Conservation (phyloP, 164 flowering plant species). For the Aristolochia californica region DNA sequence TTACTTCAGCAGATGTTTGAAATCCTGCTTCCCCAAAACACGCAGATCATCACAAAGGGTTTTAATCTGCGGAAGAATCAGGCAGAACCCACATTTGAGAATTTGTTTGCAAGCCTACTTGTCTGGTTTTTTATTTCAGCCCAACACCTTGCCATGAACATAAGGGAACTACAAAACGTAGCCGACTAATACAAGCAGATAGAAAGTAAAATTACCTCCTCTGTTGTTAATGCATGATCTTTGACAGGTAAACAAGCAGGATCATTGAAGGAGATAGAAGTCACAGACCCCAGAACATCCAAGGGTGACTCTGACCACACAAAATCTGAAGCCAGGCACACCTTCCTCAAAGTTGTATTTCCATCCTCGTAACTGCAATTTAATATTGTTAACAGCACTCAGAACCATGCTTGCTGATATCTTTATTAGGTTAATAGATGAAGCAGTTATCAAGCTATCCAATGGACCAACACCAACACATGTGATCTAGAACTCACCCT, state of each 20-base stretch:
- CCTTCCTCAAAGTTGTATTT: constrained; percentile 43
- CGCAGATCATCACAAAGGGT: constrained; percentile 75
- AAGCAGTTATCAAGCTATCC: not conserved
- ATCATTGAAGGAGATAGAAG: constrained; percentile 66
- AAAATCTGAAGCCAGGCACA: constrained; percentile 68
- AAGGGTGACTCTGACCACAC: constrained; percentile 72
- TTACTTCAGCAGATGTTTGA: constrained; percentile 86
- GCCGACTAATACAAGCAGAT: not conserved
- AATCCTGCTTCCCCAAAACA: constrained; percentile 88
- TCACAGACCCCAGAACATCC: constrained; percentile 78
- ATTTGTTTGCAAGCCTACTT: no score
- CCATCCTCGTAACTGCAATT: constrained; percentile 76
- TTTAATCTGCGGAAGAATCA: constrained; percentile 41
- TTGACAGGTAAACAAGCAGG: constrained; percentile 49
- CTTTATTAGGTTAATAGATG: no score
- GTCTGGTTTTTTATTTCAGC: no score
- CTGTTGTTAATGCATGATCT: constrained; percentile 68
- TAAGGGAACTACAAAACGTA: not conserved
- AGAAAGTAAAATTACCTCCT: constrained; percentile 45
- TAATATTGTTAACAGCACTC: not conserved
- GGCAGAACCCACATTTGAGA: no score
- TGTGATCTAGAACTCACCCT: constrained; percentile 43
- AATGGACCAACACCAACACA: not conserved
- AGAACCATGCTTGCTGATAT: no score
- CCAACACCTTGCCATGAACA: no score